Evolutionary conservation across 768 basidiomycete genomes (phyloP).

Genomic region (Punctularia strigosozonata): DNA sequence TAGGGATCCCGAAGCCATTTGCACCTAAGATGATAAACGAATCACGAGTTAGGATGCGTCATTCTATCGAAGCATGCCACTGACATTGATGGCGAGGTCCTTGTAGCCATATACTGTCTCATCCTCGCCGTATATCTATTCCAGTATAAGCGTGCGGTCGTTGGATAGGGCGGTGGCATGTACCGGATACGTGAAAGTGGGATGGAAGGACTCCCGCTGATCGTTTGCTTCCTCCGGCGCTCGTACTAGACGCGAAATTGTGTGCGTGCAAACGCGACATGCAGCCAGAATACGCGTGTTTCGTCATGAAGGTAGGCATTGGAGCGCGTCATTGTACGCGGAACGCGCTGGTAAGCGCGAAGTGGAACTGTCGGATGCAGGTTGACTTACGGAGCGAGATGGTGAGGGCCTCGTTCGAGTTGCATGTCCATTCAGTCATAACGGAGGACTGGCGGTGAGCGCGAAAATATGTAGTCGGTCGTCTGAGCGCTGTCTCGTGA

Average conservation of each 20-base stretch:
- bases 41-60: neutral
- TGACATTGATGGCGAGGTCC: slow-evolving; percentile 72
- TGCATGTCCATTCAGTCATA: slow-evolving; percentile 55
- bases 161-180: slow-evolving; percentile 12
- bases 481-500: no score
- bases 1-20: slow-evolving; percentile 83
- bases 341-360: slow-evolving; percentile 4
- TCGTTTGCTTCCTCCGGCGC: slow-evolving; percentile 57
- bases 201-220: slow-evolving; percentile 60
- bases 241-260: slow-evolving; percentile 37
- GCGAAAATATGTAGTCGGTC: no score
- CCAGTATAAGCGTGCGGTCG: no score
- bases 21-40: slow-evolving; percentile 35
- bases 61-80: slow-evolving; percentile 12
- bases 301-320: neutral
- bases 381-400: slow-evolving; percentile 65
- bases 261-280: slow-evolving; percentile 4
- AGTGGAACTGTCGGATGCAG: neutral
- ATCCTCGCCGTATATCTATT: slow-evolving; percentile 87
- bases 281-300: neutral
- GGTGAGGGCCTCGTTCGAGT: slow-evolving; percentile 67
- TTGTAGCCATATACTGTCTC: slow-evolving; percentile 95
- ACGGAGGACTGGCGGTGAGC: no score
- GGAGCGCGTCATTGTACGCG: slow-evolving; percentile 1
- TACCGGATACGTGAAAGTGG: slow-evolving; percentile 90